Percentiles rank a stretch among this genome's conserved stretches.
Evolutionary conservation across 2,329 filamentous ascomycete genomes (phyloP).

Genomic region (Emmonsia crescens): DNA sequence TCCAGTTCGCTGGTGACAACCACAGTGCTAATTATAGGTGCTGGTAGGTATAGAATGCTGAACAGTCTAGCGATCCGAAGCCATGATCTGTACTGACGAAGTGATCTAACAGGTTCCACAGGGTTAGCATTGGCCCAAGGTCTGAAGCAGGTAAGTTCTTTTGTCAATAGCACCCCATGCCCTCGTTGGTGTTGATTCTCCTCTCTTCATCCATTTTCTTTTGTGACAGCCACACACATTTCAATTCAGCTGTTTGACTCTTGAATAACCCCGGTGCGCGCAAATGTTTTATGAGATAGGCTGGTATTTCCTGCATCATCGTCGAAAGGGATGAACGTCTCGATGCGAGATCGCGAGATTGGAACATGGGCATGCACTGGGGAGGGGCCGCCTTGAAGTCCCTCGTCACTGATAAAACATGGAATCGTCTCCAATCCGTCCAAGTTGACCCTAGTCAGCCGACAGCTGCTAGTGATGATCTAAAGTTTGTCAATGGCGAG

Average conservation of each 20-base stretch:
- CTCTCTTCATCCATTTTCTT: background rate
- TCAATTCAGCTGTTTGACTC: background rate
- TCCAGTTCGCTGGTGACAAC: background rate
- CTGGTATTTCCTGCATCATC: constrained; percentile 14
- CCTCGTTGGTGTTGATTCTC: background rate
- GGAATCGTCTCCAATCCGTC: constrained; percentile 11
- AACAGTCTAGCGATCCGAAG: background rate
- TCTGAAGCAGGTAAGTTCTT: background rate
- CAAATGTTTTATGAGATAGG: background rate
- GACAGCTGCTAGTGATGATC: constrained; percentile 12
- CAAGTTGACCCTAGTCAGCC: constrained; percentile 16
- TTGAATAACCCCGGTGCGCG: background rate
- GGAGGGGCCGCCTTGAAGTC: constrained; percentile 14
- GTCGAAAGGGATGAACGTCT: constrained; percentile 16
- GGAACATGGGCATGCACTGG: constrained; percentile 23
- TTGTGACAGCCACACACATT: background rate
- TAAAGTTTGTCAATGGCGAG: constrained; percentile 16
- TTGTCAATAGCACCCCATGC: background rate
- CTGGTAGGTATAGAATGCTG: background rate
- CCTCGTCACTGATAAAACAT: constrained; percentile 14
- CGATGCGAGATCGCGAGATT: constrained; percentile 18
- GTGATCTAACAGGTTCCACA: background rate
- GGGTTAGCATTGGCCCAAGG: constrained; percentile 2
- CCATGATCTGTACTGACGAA: background rate
- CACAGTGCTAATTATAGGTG: background rate